A percentile compares a stretch with the other conserved stretches of the same genome.
Conservation (phyloP, 2,329 filamentous ascomycete species). For the Penicillium griseofulvum region DNA sequence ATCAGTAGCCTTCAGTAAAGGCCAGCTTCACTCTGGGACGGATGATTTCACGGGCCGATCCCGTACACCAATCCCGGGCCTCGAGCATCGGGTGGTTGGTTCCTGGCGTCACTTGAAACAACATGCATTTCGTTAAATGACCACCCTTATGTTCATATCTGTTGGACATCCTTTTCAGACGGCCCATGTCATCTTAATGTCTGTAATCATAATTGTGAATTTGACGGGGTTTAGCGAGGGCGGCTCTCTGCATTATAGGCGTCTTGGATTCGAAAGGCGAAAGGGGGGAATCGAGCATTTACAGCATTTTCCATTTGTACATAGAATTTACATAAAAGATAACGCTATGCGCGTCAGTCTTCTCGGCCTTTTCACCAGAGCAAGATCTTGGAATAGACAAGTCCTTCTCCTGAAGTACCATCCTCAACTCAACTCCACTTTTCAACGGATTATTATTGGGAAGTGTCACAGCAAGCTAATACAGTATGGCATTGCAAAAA, state of each 20-base stretch:
- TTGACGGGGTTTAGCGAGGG: constrained; percentile 1
- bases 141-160: background rate
- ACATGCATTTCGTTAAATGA: constrained; percentile 32
- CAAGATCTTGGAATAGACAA: no score
- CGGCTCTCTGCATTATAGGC: constrained; percentile 14
- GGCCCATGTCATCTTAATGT: constrained; percentile 6
- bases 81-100: constrained; percentile 35
- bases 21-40: constrained; percentile 32
- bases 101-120: constrained; percentile 37
- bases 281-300: background rate
- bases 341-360: no score
- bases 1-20: constrained; percentile 37
- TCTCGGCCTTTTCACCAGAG: no score
- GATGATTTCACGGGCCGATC: constrained; percentile 33
- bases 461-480: no score
- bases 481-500: no score
- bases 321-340: background rate
- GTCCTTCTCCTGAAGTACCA: no score
- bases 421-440: no score
- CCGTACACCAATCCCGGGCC: constrained; percentile 27
- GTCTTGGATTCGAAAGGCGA: constrained; percentile 10
- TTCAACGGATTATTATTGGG: no score
- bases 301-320: constrained; percentile 5
- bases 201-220: constrained; percentile 20
- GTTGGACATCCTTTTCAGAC: background rate